Evolutionary conservation across 495 filamentous ascomycete species (phyloP).

Genomic region (Pseudoneurospora amorphoporcata): DNA sequence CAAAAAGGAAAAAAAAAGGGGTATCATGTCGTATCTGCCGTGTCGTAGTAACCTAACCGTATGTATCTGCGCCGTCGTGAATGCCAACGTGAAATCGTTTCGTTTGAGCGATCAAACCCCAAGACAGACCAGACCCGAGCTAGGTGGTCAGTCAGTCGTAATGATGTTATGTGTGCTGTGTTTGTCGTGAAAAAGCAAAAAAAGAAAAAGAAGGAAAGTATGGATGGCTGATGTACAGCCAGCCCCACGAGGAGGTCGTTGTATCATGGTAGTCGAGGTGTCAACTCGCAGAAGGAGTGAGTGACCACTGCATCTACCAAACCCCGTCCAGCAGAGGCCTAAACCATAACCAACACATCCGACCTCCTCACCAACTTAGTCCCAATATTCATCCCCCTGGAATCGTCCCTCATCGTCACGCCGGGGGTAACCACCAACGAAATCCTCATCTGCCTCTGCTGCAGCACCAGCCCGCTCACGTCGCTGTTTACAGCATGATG

Average conservation of each 20-base stretch:
- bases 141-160: neutral
- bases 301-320: no score
- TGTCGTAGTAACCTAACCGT: neutral
- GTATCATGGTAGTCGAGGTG: no score
- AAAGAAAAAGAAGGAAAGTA: neutral
- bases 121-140: neutral
- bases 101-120: neutral
- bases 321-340: neutral
- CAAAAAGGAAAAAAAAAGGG: neutral
- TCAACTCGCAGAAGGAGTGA: no score
- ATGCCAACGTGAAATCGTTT: neutral
- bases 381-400: conserved; percentile 4
- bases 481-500: conserved; percentile 9
- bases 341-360: conserved; percentile 2
- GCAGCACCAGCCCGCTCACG: neutral
- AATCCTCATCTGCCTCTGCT: conserved; percentile 15
- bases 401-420: conserved; percentile 19
- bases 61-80: no score
- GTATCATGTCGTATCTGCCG: neutral
- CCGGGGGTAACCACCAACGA: conserved; percentile 23
- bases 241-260: no score
- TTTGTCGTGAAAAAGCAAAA: neutral
- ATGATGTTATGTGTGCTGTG: neutral
- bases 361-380: conserved; percentile 11
- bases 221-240: no score